Percentiles rank a stretch among this genome's conserved stretches.
phyloP scores from a whole-genome alignment of 495 filamentous ascomycete genomes.

The Annulohypoxylon stygium region DNA sequence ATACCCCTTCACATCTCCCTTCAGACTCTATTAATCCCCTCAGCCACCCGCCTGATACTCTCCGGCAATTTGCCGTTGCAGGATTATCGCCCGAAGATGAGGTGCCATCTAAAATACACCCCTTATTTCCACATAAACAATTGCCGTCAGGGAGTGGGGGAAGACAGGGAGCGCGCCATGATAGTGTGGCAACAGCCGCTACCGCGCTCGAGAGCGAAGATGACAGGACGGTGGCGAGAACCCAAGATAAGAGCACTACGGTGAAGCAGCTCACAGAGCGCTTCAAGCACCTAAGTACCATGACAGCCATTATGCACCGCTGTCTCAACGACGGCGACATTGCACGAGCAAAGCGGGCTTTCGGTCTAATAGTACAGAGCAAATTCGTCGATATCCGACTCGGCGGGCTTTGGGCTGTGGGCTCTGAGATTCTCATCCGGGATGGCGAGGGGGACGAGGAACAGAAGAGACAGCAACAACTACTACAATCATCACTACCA shows the following conservation, averaged over 20 bases:
- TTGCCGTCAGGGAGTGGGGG: conserved; percentile 29
- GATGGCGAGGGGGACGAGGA: conserved; percentile 49
- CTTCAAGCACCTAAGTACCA: conserved; percentile 48
- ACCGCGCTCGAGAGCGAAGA: conserved; percentile 5
- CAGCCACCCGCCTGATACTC: conserved; percentile 57
- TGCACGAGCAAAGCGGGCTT: conserved; percentile 54
- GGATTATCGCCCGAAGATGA: conserved; percentile 53
- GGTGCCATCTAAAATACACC: conserved; percentile 53
- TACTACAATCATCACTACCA: not conserved
- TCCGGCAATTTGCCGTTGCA: conserved; percentile 57
- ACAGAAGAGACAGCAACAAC: not conserved
- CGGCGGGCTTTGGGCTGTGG: conserved; percentile 57
- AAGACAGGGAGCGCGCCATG: conserved; percentile 20
- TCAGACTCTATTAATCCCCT: conserved; percentile 60
- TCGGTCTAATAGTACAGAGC: conserved; percentile 54
- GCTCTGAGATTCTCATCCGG: conserved; percentile 59
- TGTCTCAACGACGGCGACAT: conserved; percentile 58
- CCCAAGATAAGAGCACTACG: conserved; percentile 12
- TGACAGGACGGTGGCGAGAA: not conserved
- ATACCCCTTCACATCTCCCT: conserved; percentile 37
- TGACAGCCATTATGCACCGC: conserved; percentile 53
- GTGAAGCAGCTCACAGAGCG: conserved; percentile 37
- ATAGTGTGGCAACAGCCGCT: not conserved
- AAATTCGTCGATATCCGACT: conserved; percentile 54
- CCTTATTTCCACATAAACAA: conserved; percentile 59